Evolutionary conservation across 192 early-diverging fungal genomes (phyloP).

Genomic region (Entomortierella lignicola): DNA sequence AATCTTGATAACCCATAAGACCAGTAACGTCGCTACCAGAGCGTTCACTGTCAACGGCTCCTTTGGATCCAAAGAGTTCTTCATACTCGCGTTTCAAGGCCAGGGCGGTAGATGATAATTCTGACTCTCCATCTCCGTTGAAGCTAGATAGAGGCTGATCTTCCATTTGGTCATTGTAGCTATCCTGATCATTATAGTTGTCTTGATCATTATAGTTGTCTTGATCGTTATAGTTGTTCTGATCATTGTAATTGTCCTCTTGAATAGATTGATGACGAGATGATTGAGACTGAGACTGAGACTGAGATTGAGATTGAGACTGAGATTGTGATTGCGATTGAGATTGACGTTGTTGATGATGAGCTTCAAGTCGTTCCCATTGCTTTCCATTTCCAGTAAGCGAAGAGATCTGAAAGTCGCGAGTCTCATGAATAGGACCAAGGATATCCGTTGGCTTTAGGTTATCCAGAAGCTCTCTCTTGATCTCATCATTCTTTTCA

Average conservation of each 20-base stretch:
- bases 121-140: conserved; percentile 21
- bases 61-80: conserved; percentile 42
- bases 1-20: conserved; percentile 30
- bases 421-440: conserved; percentile 40
- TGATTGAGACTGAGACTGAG: too few species aligned
- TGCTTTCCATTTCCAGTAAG: conserved; percentile 17
- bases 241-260: too few species aligned
- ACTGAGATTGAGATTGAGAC: too few species aligned
- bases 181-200: neutral
- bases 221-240: neutral
- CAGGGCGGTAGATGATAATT: conserved; percentile 13
- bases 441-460: conserved; percentile 47
- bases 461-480: conserved; percentile 33
- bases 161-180: neutral
- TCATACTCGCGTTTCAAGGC: conserved; percentile 38
- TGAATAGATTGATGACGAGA: too few species aligned
- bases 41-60: conserved; percentile 41
- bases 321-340: neutral
- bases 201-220: neutral
- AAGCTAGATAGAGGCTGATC: too few species aligned
- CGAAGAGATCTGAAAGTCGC: conserved; percentile 37
- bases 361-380: conserved; percentile 14
- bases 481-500: conserved; percentile 14
- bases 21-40: conserved; percentile 44
- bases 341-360: neutral